Evolutionary conservation across 1,284 basidiomycete genomes (phyloP).

Genomic region (Boletus mariae): DNA sequence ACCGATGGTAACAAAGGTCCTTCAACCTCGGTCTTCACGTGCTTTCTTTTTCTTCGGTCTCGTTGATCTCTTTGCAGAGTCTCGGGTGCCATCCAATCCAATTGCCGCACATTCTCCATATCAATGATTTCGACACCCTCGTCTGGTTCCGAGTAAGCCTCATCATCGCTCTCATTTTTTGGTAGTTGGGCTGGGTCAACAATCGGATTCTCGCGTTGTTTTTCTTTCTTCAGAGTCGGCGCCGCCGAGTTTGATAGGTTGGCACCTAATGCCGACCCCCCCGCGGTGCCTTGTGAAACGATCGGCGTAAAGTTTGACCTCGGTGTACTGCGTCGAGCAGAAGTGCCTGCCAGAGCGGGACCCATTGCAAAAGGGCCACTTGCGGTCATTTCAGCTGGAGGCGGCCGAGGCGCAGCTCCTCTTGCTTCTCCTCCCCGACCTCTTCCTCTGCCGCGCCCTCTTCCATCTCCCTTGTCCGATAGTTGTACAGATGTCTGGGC

Average conservation of each 20-base stretch:
- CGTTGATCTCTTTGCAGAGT: slow-evolving; percentile 59
- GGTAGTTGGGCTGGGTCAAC: slow-evolving; percentile 23
- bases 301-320: slow-evolving; percentile 52
- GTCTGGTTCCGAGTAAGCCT: slow-evolving; percentile 84
- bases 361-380: slow-evolving; percentile 85
- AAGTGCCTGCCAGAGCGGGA: slow-evolving; percentile 60
- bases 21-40: slow-evolving; percentile 45
- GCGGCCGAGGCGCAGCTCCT: slow-evolving; percentile 48
- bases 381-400: slow-evolving; percentile 68
- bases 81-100: slow-evolving; percentile 91
- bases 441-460: slow-evolving; percentile 48
- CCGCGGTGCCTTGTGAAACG: slow-evolving; percentile 37
- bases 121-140: slow-evolving; percentile 86
- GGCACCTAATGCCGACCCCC: slow-evolving; percentile 42
- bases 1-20: slow-evolving; percentile 32
- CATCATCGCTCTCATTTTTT: slow-evolving; percentile 49
- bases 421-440: slow-evolving; percentile 46
- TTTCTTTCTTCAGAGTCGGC: slow-evolving; percentile 42
- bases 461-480: slow-evolving; percentile 40
- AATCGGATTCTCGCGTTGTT: slow-evolving; percentile 31
- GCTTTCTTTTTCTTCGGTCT: slow-evolving; percentile 41
- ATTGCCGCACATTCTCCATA: slow-evolving; percentile 74
- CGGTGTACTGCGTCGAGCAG: slow-evolving; percentile 47
- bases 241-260: slow-evolving; percentile 44
- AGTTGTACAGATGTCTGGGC: slow-evolving; percentile 31